Evolutionary conservation across 1,284 basidiomycete species (phyloP), one percentile per base, ranked within the genome.

Genomic region (Stereum hirsutum): DNA sequence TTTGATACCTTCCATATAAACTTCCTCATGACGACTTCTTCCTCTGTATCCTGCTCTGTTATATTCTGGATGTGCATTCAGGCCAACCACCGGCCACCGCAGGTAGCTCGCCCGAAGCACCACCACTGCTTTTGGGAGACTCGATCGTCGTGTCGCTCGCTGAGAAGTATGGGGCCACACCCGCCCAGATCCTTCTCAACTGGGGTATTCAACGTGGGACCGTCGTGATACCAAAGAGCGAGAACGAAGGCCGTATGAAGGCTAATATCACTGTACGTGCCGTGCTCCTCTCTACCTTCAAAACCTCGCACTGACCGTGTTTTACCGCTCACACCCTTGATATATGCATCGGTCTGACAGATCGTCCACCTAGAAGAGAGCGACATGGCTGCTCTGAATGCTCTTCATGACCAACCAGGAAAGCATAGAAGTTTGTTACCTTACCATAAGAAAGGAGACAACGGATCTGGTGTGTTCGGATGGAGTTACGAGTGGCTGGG

Each of bases 131-230:
- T 41, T 11, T 41, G 12, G 17, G 33, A 2, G 30, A 62, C 25
- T 43, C 56, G 7, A 31, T 41, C 11, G 31, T 52, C n/a, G 44
- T 36, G 14, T 27, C 46, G 24, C 66, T 82, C 21, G 76, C 75
- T 12, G 56, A 67, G 30, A 68, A 65, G 49, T 59, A 72, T 48
- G 49, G 54, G 21, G 65, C 66, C 6, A 63, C 69, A 2, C 61
- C 70, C 6, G 76, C 70, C 0, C 77, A 78, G 46, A 61, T 79
- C 15, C 56, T 75, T 6, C 59, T 76, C 38, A 71, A 69, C 52
- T 79, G 72, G 73, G 63, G 57, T n/a, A 60, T 74, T 14, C 61
- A 67, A 44, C 60, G 69, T 11, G 64, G 68, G 3, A 65, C 61
- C 2, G 49, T 59, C 24, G 64, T 68, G 11, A 60, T 73, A n/a